phyloP scores from a whole-genome alignment of 306 rosid genomes.

The Citrullus mucosospermus region DNA sequence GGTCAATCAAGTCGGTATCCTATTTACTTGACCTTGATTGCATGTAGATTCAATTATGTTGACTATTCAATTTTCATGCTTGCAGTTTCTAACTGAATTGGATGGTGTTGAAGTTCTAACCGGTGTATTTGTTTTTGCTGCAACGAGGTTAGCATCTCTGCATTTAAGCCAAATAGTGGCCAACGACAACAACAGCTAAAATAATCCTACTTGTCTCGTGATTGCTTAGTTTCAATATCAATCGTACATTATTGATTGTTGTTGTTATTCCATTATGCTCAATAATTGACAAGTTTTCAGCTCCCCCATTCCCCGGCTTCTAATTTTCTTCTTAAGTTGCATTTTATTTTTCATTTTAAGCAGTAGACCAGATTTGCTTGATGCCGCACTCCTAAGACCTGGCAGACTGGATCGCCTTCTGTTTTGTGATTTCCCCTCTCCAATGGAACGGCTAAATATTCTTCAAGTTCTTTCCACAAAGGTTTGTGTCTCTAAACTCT shows the following conservation, averaged over 20 bases:
- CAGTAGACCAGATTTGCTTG: constrained; percentile 98
- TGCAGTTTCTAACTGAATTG: constrained; percentile 87
- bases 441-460: constrained; percentile 69
- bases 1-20: constrained; percentile 70
- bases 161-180: neutral
- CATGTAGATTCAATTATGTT: constrained; percentile 2
- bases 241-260: neutral
- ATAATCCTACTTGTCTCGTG: neutral
- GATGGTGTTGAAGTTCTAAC: constrained; percentile 92
- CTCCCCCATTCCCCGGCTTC: neutral
- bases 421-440: constrained; percentile 83
- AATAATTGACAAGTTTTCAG: neutral
- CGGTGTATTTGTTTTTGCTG: constrained; percentile 97
- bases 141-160: constrained; percentile 73
- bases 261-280: neutral
- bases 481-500: constrained; percentile 28
- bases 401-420: constrained; percentile 94
- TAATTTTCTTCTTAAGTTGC: neutral
- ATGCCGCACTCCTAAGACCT: constrained; percentile 91
- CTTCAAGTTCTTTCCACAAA: constrained; percentile 74
- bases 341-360: constrained; percentile 29
- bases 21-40: constrained; percentile 3
- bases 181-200: neutral
- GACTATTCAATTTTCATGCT: constrained; percentile 21
- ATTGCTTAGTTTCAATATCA: neutral